Conservation (phyloP, 768 basidiomycete species). For the Leccinum subtestaceum region DNA sequence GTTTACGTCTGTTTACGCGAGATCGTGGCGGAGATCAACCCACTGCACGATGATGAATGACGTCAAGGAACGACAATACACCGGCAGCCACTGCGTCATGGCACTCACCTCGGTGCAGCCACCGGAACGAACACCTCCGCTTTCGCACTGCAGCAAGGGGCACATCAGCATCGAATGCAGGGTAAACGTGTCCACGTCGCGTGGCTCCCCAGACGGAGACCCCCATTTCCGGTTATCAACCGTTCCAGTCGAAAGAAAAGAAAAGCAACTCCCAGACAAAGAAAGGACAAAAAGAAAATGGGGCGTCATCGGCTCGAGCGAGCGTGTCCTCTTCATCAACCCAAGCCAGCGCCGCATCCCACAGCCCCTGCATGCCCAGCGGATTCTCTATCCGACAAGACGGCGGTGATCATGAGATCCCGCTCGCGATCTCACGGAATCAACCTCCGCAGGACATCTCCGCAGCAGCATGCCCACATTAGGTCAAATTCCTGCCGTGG, state of each 20-base stretch:
- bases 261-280: neutral
- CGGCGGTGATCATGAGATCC: constrained; percentile 12
- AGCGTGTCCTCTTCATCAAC: constrained; percentile 9
- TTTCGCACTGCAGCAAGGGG: constrained; percentile 43
- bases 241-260: neutral
- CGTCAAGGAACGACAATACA: constrained; percentile 22
- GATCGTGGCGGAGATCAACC: constrained; percentile 61
- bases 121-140: constrained; percentile 89
- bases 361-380: constrained; percentile 5
- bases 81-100: constrained; percentile 22
- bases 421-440: constrained; percentile 12
- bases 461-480: constrained; percentile 12
- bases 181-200: constrained; percentile 13
- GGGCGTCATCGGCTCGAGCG: neutral
- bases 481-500: neutral
- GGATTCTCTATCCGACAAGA: constrained; percentile 1
- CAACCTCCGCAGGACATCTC: constrained; percentile 6
- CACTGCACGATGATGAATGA: constrained; percentile 36
- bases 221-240: constrained; percentile 20
- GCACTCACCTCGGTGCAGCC: constrained; percentile 75
- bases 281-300: neutral
- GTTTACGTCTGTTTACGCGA: constrained; percentile 39
- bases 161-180: constrained; percentile 15
- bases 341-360: neutral
- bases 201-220: constrained; percentile 16